Percentiles rank a stretch among this genome's conserved stretches.
These are phyloP conservation scores for Hyphodiscus hymeniophilus DNA, from an alignment of 495 filamentous ascomycete genomes.

Conservation along the genomic window DNA sequence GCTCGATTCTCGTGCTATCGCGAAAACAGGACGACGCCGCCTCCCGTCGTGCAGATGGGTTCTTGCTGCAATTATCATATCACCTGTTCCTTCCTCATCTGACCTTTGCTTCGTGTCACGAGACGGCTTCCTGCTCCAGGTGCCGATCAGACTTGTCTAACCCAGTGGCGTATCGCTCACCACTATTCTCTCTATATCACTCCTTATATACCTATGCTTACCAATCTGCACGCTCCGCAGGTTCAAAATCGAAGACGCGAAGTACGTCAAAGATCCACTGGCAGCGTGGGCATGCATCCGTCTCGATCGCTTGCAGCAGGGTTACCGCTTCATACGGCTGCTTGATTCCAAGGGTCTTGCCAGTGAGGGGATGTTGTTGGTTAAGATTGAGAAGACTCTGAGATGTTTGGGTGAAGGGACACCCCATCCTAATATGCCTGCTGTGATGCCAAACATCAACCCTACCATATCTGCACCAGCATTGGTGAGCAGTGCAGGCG, in stretches of 20 bases:
- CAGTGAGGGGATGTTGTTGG: constrained; percentile 57
- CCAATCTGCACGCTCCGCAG: constrained; percentile 28
- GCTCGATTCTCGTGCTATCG: not conserved
- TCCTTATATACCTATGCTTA: no score
- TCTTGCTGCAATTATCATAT: no score
- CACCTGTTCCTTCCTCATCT: no score
- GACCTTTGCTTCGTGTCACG: no score
- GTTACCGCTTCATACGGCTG: constrained; percentile 70
- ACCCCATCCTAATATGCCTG: not conserved
- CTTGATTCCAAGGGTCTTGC: constrained; percentile 53
- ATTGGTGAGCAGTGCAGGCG: not conserved
- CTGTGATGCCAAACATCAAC: not conserved
- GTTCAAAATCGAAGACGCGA: constrained; percentile 80
- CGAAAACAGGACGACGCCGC: not conserved
- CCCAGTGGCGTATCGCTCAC: no score
- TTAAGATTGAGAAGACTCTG: constrained; percentile 31
- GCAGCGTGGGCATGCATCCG: constrained; percentile 85
- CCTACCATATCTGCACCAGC: not conserved
- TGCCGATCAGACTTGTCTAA: no score
- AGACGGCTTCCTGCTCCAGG: no score
- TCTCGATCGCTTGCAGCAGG: constrained; percentile 66
- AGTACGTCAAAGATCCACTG: constrained; percentile 58
- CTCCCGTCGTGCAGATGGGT: no score
- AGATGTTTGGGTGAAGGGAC: not conserved
- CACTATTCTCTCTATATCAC: no score